Evolutionary conservation across 371 early-diverging fungal species (phyloP).

Genomic region (Phascolomyces articulosus): DNA sequence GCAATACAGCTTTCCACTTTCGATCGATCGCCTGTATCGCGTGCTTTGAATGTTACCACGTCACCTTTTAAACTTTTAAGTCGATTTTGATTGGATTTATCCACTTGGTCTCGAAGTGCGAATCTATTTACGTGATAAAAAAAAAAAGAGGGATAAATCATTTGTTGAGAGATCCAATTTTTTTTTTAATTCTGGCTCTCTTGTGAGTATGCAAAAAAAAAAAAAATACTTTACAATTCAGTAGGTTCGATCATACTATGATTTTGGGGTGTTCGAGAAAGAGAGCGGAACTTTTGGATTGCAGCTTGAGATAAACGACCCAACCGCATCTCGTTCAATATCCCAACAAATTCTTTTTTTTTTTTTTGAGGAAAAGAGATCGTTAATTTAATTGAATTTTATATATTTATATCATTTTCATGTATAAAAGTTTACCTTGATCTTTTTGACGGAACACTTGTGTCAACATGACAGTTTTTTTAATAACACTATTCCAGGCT

Average conservation of each 20-base stretch:
- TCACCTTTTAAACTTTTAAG: conserved; percentile 56
- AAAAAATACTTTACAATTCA: conserved; percentile 80
- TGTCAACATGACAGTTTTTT: conserved; percentile 50
- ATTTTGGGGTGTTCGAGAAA: conserved; percentile 55
- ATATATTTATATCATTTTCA: background rate
- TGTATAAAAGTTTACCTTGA: conserved; percentile 16
- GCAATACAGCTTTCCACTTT: conserved; percentile 57
- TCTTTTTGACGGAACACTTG: conserved; percentile 63
- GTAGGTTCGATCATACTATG: conserved; percentile 73
- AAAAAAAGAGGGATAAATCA: no score
- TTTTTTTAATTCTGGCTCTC: no score
- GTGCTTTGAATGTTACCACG: conserved; percentile 32
- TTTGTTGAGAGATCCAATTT: no score
- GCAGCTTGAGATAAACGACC: conserved; percentile 61
- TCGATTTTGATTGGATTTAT: conserved; percentile 62
- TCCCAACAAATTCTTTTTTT: conserved; percentile 60
- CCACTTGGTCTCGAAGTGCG: conserved; percentile 74
- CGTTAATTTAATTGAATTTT: background rate
- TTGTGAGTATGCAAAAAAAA: no score
- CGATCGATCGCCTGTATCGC: conserved; percentile 37
- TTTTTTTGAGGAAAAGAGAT: no score
- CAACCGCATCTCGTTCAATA: conserved; percentile 69
- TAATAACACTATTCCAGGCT: conserved; percentile 65
- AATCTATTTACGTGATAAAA: conserved; percentile 22
- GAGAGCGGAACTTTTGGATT: conserved; percentile 39